Base-by-base conservation (phyloP, 2,329 filamentous ascomycete species). In the Alternaria viburni region DNA sequence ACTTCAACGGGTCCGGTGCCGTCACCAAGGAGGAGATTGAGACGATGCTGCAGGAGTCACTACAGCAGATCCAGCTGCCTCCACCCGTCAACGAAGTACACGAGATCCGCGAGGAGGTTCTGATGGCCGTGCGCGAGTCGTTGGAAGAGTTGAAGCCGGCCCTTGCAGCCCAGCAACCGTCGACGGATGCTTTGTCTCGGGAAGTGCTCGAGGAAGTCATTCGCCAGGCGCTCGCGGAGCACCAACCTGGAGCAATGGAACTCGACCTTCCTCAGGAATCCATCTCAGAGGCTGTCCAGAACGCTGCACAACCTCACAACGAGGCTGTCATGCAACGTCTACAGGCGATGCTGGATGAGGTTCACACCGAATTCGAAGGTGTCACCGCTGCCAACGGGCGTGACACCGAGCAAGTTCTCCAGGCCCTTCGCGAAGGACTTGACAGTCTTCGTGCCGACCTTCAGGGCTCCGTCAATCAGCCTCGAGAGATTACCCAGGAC, bases 391-490 rank as follows among this genome's bases (percentile, higher is more conserved):
- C 91, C 65, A 92, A 89, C 70, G 92, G 91, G 44, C 87, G 89
- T 61, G 93, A 96, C 75, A 95, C 93, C 0, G 93, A 97, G 77
- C 93, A 97, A 77, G 89, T 97, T 12, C 84, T 97, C 5, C 92
- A 96, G 77, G 92, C 93, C 1, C 90, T 96, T 46, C 95, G 93
- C 70, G 93, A 97, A 75, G 93, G 93, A 0, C 86, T 97, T 13
- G 93, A 97, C 69, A 90, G 88, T 69, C 86, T 98, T 7, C 89
- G 93, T 11, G 82, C 84, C 12, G 91, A 97, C 62, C 92, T 98
- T 58, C 93, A 97, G 74, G 84, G 84, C 46, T 97, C 96, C 69
- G 89, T 96, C 61, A 90, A 94, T 71, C 89, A 89, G 50, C 88
- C 89, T 8, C 85, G 88, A 15, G 91, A 91, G 63, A 85, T 88